Conservation (phyloP, 73 alveolate genomes). For the Breviolum minutum region DNA sequence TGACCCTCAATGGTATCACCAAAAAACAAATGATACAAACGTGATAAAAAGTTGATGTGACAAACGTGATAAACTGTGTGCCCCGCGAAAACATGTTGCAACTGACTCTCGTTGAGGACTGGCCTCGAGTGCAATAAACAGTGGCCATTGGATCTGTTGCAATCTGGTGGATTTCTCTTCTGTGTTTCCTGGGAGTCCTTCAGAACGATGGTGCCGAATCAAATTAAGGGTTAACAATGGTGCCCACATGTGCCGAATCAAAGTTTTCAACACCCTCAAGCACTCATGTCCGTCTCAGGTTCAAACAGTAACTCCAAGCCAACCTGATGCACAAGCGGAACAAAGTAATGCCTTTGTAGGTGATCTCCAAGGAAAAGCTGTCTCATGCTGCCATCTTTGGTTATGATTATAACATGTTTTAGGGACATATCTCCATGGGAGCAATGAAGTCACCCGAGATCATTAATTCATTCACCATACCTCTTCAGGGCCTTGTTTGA, state of each 20-base stretch:
- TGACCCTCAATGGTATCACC: neutral
- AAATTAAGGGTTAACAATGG: no score
- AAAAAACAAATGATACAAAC: neutral
- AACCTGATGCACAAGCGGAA: neutral
- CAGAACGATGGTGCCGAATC: neutral
- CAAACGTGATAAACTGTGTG: neutral
- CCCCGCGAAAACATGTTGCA: constrained; percentile 64
- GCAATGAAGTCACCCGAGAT: no score
- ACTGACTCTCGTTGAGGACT: constrained; percentile 54
- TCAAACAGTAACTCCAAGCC: constrained; percentile 55
- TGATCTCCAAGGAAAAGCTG: no score
- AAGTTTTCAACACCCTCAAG: no score
- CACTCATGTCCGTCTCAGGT: neutral
- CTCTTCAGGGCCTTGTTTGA: no score
- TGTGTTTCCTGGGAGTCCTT: neutral
- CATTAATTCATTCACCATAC: no score
- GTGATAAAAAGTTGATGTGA: neutral
- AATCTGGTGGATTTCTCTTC: neutral
- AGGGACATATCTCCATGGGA: no score
- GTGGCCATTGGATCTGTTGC: neutral
- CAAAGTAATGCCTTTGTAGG: no score
- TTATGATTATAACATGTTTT: no score
- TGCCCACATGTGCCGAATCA: no score
- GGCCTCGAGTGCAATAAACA: constrained; percentile 24
- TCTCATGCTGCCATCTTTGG: no score